Evolutionary conservation across 805 yeast species (phyloP).

Genomic region (Saccharomycopsis sp.): DNA sequence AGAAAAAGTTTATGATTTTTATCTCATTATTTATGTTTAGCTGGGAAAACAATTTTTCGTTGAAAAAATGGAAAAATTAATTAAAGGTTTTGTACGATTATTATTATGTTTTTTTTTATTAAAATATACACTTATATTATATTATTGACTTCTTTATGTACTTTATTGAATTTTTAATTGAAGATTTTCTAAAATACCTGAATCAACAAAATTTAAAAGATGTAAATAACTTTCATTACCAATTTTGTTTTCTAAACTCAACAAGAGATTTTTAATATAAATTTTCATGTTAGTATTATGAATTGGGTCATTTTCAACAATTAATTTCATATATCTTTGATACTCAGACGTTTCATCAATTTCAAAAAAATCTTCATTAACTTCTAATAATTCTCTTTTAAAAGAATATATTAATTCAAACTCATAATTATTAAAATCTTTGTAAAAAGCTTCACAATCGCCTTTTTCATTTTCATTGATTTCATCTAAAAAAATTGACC

Average conservation of each 20-base stretch:
- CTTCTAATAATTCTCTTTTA: conserved; percentile 16
- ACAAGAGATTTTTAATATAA: conserved; percentile 24
- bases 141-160: background rate
- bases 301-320: conserved; percentile 37
- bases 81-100: no score
- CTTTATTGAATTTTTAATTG: background rate
- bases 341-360: conserved; percentile 31
- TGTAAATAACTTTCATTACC: conserved; percentile 26
- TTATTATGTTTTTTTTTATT: no score
- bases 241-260: conserved; percentile 23
- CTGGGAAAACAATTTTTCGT: no score
- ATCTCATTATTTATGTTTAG: no score
- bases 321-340: conserved; percentile 29
- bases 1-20: no score
- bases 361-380: conserved; percentile 24
- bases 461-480: conserved; percentile 51
- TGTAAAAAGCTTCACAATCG: conserved; percentile 44
- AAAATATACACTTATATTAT: background rate
- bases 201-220: conserved; percentile 25
- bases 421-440: conserved; percentile 29
- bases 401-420: conserved; percentile 23
- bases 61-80: no score
- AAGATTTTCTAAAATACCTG: conserved; percentile 21
- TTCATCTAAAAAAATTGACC: conserved; percentile 60
- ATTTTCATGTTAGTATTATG: conserved; percentile 40